Conservation (phyloP, 768 basidiomycete genomes). For the Tylopilus vinaceipallidus region DNA sequence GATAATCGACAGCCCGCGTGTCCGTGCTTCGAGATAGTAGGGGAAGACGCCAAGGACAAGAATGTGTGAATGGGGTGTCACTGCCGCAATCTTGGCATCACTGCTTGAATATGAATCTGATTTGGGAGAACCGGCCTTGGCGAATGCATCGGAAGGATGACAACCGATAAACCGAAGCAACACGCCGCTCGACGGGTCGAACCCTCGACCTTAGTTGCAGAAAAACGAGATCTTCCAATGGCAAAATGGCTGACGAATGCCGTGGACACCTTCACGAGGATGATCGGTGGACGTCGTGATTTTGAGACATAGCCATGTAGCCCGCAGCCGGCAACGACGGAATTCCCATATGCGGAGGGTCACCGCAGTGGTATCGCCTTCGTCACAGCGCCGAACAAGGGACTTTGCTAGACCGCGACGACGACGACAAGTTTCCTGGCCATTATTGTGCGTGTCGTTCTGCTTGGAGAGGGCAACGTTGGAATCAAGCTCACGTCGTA, state of each 20-base stretch:
- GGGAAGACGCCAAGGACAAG: background rate
- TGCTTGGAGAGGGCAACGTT: background rate
- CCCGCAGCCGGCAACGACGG: background rate
- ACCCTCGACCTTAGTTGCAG: background rate
- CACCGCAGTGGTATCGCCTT: background rate
- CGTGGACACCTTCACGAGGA: too few species aligned
- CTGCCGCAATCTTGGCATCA: conserved; percentile 6
- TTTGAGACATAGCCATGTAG: background rate
- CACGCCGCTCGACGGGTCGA: background rate
- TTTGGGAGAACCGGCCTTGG: background rate
- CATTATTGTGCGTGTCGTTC: conserved; percentile 11
- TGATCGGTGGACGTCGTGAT: too few species aligned
- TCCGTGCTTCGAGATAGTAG: too few species aligned
- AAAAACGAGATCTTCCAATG: background rate
- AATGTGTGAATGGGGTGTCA: background rate
- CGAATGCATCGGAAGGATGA: background rate
- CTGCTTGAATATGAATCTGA: background rate
- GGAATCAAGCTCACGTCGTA: background rate
- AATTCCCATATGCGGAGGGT: conserved; percentile 15
- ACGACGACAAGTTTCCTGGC: conserved; percentile 1
- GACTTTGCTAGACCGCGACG: background rate
- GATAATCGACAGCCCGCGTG: too few species aligned
- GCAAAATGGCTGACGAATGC: background rate
- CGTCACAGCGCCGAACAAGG: too few species aligned
- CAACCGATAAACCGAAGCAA: background rate